phyloP scores from a whole-genome alignment of 768 basidiomycete species.

The Cystofilobasidium ferigula region DNA sequence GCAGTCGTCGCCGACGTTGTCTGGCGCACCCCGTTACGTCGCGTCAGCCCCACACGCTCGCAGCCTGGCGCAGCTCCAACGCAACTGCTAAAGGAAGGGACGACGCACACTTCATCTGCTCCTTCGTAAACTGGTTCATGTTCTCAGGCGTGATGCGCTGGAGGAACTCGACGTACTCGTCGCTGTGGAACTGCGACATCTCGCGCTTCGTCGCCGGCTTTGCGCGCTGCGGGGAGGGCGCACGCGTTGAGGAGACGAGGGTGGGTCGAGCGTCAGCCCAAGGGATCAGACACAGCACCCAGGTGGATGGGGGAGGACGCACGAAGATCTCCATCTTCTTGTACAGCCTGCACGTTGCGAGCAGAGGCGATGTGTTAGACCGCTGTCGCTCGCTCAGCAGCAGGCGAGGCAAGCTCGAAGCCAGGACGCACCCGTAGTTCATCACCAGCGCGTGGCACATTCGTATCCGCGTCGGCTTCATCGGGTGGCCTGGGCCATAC shows the following conservation, averaged over 20 bases:
- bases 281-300: background rate
- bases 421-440: conserved; percentile 46
- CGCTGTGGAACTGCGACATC: conserved; percentile 98
- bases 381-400: no score
- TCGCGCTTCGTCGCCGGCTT: conserved; percentile 99
- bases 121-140: conserved; percentile 83
- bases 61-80: no score
- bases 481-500: conserved; percentile 61
- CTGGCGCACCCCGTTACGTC: no score
- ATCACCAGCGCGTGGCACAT: conserved; percentile 99
- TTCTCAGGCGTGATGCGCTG: conserved; percentile 87
- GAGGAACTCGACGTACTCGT: conserved; percentile 97
- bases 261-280: background rate
- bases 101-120: conserved; percentile 82
- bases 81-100: no score
- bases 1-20: conserved; percentile 97
- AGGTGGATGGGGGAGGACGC: conserved; percentile 37
- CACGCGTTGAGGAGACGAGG: background rate
- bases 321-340: conserved; percentile 99
- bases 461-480: conserved; percentile 76
- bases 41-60: no score
- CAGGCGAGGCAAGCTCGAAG: conserved; percentile 45
- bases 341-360: conserved; percentile 76
- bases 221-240: conserved; percentile 54
- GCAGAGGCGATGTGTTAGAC: no score